Evolutionary conservation across 768 basidiomycete species (phyloP), one percentile per base, ranked within the genome.

Genomic region (Russula lepida): DNA sequence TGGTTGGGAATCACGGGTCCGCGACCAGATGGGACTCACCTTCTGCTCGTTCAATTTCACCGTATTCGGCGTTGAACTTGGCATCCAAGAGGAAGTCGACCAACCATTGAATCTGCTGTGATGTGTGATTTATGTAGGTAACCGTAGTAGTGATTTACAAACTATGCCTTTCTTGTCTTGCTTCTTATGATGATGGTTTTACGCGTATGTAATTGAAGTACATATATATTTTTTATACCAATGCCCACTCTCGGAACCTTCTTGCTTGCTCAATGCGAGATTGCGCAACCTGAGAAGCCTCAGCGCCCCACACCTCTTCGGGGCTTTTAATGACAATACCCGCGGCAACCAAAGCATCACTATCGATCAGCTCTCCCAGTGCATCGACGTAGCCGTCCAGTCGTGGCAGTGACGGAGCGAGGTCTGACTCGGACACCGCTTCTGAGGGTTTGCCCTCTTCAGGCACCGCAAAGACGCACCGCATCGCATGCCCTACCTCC

Each of bases 401-500:
- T n/a, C 21, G 8, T n/a, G 6, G n/a, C 8, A 41, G 25, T 7
- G 60, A 27, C 2, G 49, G 48, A 6, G 9, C 3, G 35, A 27
- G 7, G 70, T 61, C 43, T 21, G 43, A 44, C 43, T 44, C 9
- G n/a, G 43, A n/a, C 9, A 21, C 43, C 21, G 43, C 17, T 27
- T 37, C 46, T 15, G 11, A 33, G 5, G 25, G 23, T 11, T 30
- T 19, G 9, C 58, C 57, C 46, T 63, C 64, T 4, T 58, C 65
- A 3, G 50, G 50, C 3, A 43, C 53, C 7, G 44, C 65, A 32
- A 65, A 69, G 30, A 81, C 83, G 39, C 77, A 77, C 58, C 71
- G 73, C 39, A 77, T 69, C 70, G 93, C 92, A 59, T 76, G 79
- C 69, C 85, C 84, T 0, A 84, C 89, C 57, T 97, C 91, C 53